A percentile compares a stretch with the other conserved stretches of the same genome.
Evolutionary conservation across 2,329 filamentous ascomycete species (phyloP).

Genomic region (Verticillium albo-atrum): DNA sequence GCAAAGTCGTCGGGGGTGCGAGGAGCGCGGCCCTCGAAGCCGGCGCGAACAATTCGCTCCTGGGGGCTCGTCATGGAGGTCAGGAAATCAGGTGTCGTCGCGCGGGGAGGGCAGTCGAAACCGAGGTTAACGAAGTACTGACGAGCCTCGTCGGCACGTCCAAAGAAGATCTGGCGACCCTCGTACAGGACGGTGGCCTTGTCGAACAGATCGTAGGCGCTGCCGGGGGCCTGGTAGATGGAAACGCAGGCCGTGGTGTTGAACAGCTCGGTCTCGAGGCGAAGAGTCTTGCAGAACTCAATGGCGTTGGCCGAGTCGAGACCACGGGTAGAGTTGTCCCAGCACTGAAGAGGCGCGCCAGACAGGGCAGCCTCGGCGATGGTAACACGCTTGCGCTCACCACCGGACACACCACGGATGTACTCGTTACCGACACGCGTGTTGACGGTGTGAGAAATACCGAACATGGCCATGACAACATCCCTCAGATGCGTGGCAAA

Average conservation of each 20-base stretch:
- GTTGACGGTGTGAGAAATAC: slow-evolving; percentile 68
- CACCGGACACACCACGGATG: slow-evolving; percentile 68
- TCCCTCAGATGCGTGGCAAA: slow-evolving; percentile 63
- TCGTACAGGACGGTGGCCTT: slow-evolving; percentile 56
- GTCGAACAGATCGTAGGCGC: slow-evolving; percentile 60
- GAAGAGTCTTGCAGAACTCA: slow-evolving; percentile 68
- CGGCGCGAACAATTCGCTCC: slow-evolving; percentile 51
- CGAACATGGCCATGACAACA: slow-evolving; percentile 72
- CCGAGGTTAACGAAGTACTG: slow-evolving; percentile 64
- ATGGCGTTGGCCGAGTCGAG: slow-evolving; percentile 72
- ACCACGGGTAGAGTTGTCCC: slow-evolving; percentile 71
- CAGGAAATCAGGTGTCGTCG: slow-evolving; percentile 68
- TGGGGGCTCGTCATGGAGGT: slow-evolving; percentile 62
- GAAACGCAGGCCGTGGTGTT: slow-evolving; percentile 63
- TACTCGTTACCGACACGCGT: slow-evolving; percentile 73
- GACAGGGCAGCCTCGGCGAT: slow-evolving; percentile 59
- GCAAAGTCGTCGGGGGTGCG: slow-evolving; percentile 60
- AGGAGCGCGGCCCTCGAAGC: slow-evolving; percentile 52
- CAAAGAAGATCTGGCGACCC: slow-evolving; percentile 60
- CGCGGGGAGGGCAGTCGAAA: slow-evolving; percentile 61
- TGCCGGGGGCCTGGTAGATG: slow-evolving; percentile 68
- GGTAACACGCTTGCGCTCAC: slow-evolving; percentile 65
- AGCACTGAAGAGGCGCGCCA: slow-evolving; percentile 57
- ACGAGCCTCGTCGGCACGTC: slow-evolving; percentile 53
- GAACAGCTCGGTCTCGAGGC: slow-evolving; percentile 63